A percentile compares a stretch with the other conserved stretches of the same genome.
Conservation (phyloP, 169 alveolate genomes). For the Besnoitia besnoiti region DNA sequence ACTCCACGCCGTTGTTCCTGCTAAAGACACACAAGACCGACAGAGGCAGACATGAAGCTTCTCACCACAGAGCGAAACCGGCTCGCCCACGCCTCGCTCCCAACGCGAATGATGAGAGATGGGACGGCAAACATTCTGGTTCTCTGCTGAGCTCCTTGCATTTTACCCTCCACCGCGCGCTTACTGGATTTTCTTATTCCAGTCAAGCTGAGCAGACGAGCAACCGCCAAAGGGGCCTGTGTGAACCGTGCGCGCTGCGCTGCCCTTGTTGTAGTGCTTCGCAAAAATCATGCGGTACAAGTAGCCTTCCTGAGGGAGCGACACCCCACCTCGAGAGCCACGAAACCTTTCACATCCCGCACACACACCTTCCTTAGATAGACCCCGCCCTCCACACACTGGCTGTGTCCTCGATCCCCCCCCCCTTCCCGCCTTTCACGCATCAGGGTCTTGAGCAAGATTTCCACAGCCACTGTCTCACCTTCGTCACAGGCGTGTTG, state of each 20-base stretch:
- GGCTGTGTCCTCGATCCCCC: background rate
- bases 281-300: slow-evolving; percentile 27
- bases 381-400: background rate
- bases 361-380: background rate
- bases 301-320: background rate
- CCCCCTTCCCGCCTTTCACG: background rate
- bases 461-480: slow-evolving; percentile 69
- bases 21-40: background rate
- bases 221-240: slow-evolving; percentile 4
- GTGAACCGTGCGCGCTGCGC: slow-evolving; percentile 45
- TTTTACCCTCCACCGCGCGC: too few species aligned
- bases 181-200: background rate
- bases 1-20: background rate
- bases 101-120: background rate
- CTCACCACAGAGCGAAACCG: background rate
- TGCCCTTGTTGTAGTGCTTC: slow-evolving; percentile 23
- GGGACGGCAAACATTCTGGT: background rate
- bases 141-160: too few species aligned
- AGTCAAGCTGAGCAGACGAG: background rate
- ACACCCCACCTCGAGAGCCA: background rate
- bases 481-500: slow-evolving; percentile 36
- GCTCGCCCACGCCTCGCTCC: background rate
- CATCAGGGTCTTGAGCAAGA: slow-evolving; percentile 36
- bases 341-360: background rate
- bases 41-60: background rate